Percentiles rank a stretch among this genome's conserved stretches.
phyloP scores from a whole-genome alignment of 2,329 filamentous ascomycete species.

The Aspergillus brasiliensis region DNA sequence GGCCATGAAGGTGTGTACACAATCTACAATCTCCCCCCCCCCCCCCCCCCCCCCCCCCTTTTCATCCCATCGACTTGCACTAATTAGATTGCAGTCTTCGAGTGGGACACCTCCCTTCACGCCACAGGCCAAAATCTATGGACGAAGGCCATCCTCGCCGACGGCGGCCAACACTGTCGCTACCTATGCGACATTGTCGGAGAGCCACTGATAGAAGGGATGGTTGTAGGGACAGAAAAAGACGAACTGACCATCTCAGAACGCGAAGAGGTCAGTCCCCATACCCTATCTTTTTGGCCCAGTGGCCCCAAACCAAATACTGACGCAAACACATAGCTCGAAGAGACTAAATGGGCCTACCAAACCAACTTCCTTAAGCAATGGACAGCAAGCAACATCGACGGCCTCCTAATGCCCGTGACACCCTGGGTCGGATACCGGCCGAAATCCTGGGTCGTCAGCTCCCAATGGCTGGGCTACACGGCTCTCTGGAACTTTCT shows the following conservation, averaged over 20 bases:
- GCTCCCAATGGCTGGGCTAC: constrained; percentile 38
- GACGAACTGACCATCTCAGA: constrained; percentile 25
- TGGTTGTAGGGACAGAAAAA: constrained; percentile 34
- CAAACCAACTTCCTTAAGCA: constrained; percentile 24
- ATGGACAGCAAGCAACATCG: constrained; percentile 30
- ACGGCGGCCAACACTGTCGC: constrained; percentile 33
- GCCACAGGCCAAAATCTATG: constrained; percentile 29
- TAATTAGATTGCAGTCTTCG: constrained; percentile 23
- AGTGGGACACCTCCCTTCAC: constrained; percentile 34
- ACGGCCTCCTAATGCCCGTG: constrained; percentile 34
- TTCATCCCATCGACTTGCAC: not conserved
- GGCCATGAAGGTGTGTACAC: constrained; percentile 45
- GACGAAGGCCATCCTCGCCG: constrained; percentile 32
- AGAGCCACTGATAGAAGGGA: constrained; percentile 34
- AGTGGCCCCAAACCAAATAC: not conserved
- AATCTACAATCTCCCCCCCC: not conserved
- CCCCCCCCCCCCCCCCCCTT: no score
- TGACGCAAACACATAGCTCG: constrained; percentile 14
- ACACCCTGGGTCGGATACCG: constrained; percentile 32
- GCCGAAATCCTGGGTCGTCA: constrained; percentile 33
- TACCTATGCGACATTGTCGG: constrained; percentile 30
- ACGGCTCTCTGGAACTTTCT: constrained; percentile 40
- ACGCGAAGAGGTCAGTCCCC: constrained; percentile 22
- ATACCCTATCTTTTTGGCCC: not conserved
- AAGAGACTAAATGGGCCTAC: constrained; percentile 24